These are phyloP conservation scores for Ettlia oleoabundans DNA, from an alignment of 139 green algal genomes.

Conservation along the genomic window DNA sequence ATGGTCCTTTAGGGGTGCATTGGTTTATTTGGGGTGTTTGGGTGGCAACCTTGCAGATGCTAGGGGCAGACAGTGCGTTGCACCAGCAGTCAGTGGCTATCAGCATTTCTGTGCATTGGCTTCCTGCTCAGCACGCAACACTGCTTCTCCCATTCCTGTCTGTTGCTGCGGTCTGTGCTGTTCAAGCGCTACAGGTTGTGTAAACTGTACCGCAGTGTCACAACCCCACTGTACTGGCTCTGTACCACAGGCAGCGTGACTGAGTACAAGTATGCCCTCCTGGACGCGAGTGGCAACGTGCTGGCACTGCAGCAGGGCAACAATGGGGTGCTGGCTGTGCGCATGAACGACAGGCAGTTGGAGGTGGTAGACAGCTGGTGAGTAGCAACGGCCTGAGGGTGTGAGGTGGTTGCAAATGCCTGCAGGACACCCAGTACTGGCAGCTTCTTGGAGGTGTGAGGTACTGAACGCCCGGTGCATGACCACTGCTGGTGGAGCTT, in stretches of 20 bases:
- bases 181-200: not conserved
- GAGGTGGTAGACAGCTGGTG: conserved; percentile 26
- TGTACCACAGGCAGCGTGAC: not conserved
- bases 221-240: not conserved
- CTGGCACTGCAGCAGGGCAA: conserved; percentile 24
- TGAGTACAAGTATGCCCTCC: conserved; percentile 25
- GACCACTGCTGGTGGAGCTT: too few relatives aligned
- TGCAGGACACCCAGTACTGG: too few relatives aligned
- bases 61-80: too few relatives aligned
- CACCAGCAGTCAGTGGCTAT: too few relatives aligned
- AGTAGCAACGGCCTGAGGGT: not conserved
- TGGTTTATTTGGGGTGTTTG: too few relatives aligned
- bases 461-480: too few relatives aligned
- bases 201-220: too few relatives aligned
- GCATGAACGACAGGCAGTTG: conserved; percentile 4
- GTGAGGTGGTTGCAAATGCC: too few relatives aligned
- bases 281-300: not conserved
- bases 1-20: not conserved
- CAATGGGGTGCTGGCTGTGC: conserved; percentile 21
- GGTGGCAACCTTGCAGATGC: too few relatives aligned
- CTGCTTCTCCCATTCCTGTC: not conserved
- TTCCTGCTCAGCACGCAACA: not conserved
- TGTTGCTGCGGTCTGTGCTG: not conserved
- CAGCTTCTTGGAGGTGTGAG: too few relatives aligned
- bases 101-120: too few relatives aligned